phyloP scores from a whole-genome alignment of 345 rosid genomes.

The Hypericum androsaemum region DNA sequence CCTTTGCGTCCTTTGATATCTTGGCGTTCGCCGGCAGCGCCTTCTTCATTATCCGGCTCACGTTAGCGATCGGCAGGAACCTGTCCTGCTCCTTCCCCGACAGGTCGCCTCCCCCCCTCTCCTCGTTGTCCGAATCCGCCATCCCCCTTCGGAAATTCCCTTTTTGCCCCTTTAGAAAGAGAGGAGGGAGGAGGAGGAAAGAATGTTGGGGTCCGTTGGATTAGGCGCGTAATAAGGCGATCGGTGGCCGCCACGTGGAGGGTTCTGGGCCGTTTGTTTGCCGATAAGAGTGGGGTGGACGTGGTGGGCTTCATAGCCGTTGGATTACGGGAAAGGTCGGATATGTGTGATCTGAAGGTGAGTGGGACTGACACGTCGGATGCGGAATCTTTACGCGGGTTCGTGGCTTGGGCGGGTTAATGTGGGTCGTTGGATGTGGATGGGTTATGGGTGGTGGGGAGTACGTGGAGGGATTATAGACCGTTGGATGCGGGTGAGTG shows the following conservation, averaged over 20 bases:
- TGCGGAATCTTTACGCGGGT: too few relatives aligned
- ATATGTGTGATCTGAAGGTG: too few relatives aligned
- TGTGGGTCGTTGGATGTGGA: too few relatives aligned
- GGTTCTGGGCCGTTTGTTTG: slow-evolving; percentile 5
- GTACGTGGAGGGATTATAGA: too few relatives aligned
- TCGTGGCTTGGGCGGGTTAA: too few relatives aligned
- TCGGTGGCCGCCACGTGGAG: background rate
- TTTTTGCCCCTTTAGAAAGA: background rate
- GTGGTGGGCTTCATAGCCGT: background rate
- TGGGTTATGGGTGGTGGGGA: too few relatives aligned
- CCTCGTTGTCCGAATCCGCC: slow-evolving; percentile 68
- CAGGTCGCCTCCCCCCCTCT: slow-evolving; percentile 24
- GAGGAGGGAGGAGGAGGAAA: background rate
- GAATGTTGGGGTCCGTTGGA: slow-evolving; percentile 10
- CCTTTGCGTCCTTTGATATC: slow-evolving; percentile 70
- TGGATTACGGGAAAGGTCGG: background rate
- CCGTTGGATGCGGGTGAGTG: too few relatives aligned
- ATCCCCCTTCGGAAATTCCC: slow-evolving; percentile 10
- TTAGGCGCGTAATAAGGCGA: slow-evolving; percentile 9
- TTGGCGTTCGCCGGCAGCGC: slow-evolving; percentile 68
- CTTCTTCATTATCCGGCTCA: slow-evolving; percentile 72
- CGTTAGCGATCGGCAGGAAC: slow-evolving; percentile 67
- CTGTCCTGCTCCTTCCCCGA: slow-evolving; percentile 53
- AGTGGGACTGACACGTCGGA: too few relatives aligned
- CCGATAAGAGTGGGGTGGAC: slow-evolving; percentile 9